These are phyloP conservation scores for Colletotrichum eleusines DNA, from an alignment of 2,329 filamentous ascomycete genomes.

Conservation along the genomic window DNA sequence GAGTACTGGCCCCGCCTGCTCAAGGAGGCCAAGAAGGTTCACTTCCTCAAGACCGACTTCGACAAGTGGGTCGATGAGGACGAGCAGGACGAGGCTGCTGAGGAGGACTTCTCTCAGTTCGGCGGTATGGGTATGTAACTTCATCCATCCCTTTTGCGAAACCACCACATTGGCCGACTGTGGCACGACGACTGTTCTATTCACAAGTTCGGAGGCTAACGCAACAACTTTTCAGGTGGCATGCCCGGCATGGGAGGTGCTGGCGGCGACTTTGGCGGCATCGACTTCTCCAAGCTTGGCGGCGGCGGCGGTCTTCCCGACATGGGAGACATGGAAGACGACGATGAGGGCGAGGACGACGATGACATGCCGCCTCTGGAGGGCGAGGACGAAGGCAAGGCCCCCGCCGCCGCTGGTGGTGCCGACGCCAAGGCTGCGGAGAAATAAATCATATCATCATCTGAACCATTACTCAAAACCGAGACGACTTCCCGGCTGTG, in stretches of 20 bases:
- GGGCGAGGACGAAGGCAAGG: slow-evolving; percentile 58
- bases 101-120: slow-evolving; percentile 81
- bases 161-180: slow-evolving; percentile 14
- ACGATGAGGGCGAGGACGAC: slow-evolving; percentile 73
- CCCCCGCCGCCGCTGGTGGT: slow-evolving; percentile 17
- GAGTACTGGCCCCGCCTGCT: slow-evolving; percentile 97
- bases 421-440: slow-evolving; percentile 30
- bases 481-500: slow-evolving; percentile 22
- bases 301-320: slow-evolving; percentile 63
- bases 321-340: slow-evolving; percentile 61
- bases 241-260: slow-evolving; percentile 63
- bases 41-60: slow-evolving; percentile 99
- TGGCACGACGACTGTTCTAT: neutral
- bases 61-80: slow-evolving; percentile 99
- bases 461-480: slow-evolving; percentile 3
- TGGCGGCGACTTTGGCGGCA: slow-evolving; percentile 83
- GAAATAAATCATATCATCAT: slow-evolving; percentile 32
- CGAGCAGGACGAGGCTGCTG: slow-evolving; percentile 90
- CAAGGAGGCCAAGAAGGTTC: slow-evolving; percentile 89
- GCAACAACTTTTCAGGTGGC: slow-evolving; percentile 54
- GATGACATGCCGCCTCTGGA: slow-evolving; percentile 90
- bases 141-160: slow-evolving; percentile 3
- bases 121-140: slow-evolving; percentile 71
- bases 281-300: slow-evolving; percentile 94
- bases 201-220: slow-evolving; percentile 32